Evolutionary conservation across 371 early-diverging fungal genomes (phyloP), one percentile per base, ranked within the genome.

Genomic region (Rhizomucor pusillus): DNA sequence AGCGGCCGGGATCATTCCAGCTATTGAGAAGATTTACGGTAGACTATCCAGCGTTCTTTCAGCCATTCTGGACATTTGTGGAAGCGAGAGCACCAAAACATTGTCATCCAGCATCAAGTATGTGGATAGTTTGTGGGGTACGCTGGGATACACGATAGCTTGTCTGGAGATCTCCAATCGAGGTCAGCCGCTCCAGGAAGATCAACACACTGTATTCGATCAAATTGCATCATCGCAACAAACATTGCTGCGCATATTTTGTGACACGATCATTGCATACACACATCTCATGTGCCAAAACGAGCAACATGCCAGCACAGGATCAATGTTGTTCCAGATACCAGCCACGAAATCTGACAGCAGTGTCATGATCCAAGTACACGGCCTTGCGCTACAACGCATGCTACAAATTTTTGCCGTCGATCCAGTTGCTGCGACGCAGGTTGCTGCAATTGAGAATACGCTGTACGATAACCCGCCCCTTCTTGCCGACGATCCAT

Each of bases 81-180:
- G 52, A 46, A 67, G 50, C 53, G 77, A 65, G 49, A 67, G 49
- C n/a, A 59, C 64, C 36, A 54, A 62, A 12, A 61, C 62, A n/a
- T 54, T 75, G 56, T 70, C 72, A 1, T 50, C 61, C 4, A 50
- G 65, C 25, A 68, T 66, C 41, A 69, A 68, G 51, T 67, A 73
- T 35, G 71, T 85, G 11, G 84, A 85, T 43, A 68, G 79, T 41
- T 52, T 88, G 49, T 82, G 88, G 84, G 82, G 83, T 13, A 60
- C 80, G 34, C 72, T 88, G 46, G 82, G 81, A 2, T 89, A 86
- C 61, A 89, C 90, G 0, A 81, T 91, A 33, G 71, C 82, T 1
- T 69, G 80, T 23, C 69, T 86, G 2, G 92, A 90, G 58, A 81
- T 89, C 18, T 71, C 80, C 2, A 66, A 77, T n/a, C 82, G 91